Evolutionary conservation across 140 eudicot species (phyloP), one percentile per base, ranked within the genome.

Genomic region (Erigeron philadelphicus): DNA sequence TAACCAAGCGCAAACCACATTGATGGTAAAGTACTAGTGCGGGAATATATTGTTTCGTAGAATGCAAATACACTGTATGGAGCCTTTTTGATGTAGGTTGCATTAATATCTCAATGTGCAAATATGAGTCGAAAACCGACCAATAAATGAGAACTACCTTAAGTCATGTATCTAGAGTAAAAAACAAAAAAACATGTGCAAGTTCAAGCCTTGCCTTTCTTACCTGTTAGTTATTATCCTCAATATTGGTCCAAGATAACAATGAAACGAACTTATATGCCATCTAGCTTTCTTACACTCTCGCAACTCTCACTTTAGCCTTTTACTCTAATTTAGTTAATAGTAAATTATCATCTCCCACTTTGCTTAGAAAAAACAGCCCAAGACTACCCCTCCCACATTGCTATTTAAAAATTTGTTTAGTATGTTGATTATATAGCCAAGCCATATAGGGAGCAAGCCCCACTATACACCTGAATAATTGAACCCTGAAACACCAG

Each of bases 261-360:
- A 54, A 16, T 15, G 19, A 16, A 68, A 48, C 12, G 25, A 15
- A 18, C 4, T 8, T 6, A 21, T 21, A 35, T 47, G 11, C 41
- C 55, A 42, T 43, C 43, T 41, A 69, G 53, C 61, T 0, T 17
- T 42, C 58, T 71, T 71, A 57, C 58, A 57, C 67, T 71, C 48
- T 68, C 41, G 15, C 43, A 43, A 71, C 44, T 21, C 43, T 13
- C n/a, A 70, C 63, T 57, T 57, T 44, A 60, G 41, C 45, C 47
- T 21, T 66, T 21, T 67, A 47, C 6, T 46, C 70, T 44, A 45
- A 31, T 9, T 31, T n/a, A 15, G 35, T n/a, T 8, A n/a, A 52
- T 11, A 5, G 50, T 52, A 35, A 68, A 46, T 21, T 66, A 45
- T 49, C 35, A 49, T 67, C 61, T 52, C 12, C 44, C 17, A 4